These are phyloP conservation scores for Phytopythium delawarense DNA, from an alignment of 352 stramenopile species.

Conservation along the genomic window DNA sequence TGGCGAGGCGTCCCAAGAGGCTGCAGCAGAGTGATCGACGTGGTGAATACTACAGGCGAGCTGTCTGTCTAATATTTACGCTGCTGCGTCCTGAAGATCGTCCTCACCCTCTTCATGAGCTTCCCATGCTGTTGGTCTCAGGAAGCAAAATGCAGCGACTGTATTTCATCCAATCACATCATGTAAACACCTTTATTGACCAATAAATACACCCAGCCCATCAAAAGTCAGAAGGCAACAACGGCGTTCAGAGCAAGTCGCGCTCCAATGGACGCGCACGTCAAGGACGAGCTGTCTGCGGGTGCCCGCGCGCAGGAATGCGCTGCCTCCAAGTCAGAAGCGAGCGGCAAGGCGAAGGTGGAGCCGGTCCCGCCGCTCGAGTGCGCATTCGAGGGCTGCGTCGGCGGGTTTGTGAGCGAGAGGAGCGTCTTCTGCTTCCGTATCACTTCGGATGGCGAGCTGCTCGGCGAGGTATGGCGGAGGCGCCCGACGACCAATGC, in stretches of 20 bases:
- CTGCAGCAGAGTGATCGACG: background rate
- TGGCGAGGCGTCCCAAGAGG: background rate
- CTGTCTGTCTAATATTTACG: background rate
- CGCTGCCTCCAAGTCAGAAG: background rate
- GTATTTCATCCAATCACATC: background rate
- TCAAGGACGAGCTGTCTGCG: background rate
- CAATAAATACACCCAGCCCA: background rate
- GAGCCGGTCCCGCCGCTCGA: constrained; percentile 15
- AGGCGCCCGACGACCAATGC: constrained; percentile 10
- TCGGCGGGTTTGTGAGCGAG: constrained; percentile 36
- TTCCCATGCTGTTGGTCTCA: background rate
- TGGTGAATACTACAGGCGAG: background rate
- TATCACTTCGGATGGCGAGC: constrained; percentile 27
- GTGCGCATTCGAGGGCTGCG: constrained; percentile 40
- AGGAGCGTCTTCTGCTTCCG: constrained; percentile 33
- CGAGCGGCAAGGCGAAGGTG: background rate
- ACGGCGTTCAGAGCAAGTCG: background rate
- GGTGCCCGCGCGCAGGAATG: background rate
- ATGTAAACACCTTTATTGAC: background rate
- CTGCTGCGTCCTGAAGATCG: background rate
- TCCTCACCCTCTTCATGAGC: too few relatives aligned
- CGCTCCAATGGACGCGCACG: background rate
- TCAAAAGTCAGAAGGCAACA: background rate
- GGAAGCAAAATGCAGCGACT: background rate
- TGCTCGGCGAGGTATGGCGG: constrained; percentile 37